phyloP scores from a whole-genome alignment of 1,139 yeast species.

The Candida tropicalis region DNA sequence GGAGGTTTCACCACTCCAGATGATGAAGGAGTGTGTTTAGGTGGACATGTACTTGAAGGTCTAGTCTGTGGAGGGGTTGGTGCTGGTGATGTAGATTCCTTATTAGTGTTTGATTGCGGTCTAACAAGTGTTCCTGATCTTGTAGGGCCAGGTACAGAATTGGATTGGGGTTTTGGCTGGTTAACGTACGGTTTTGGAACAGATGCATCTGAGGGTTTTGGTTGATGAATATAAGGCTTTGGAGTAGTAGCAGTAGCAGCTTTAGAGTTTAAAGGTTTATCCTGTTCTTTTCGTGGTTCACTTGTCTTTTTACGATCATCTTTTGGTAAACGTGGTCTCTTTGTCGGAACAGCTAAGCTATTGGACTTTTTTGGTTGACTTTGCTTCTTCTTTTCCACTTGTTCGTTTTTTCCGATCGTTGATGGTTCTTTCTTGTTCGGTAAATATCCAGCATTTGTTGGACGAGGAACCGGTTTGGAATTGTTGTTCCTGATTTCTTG shows the following conservation, averaged over 20 bases:
- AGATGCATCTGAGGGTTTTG: not conserved
- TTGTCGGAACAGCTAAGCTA: slow-evolving; percentile 2
- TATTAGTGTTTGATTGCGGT: slow-evolving; percentile 2
- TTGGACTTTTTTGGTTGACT: not conserved
- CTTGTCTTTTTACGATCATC: no score
- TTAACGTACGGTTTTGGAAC: not conserved
- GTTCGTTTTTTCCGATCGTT: no score
- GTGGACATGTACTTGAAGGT: no score
- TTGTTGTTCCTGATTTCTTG: slow-evolving; percentile 1
- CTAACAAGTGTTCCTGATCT: slow-evolving; percentile 9
- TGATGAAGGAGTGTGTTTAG: slow-evolving; percentile 17
- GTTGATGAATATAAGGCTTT: not conserved
- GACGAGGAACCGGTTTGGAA: slow-evolving; percentile 2
- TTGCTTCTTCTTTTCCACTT: not conserved
- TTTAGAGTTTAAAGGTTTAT: no score
- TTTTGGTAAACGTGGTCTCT: not conserved
- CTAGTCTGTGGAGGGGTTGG: no score
- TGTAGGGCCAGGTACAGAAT: slow-evolving; percentile 6
- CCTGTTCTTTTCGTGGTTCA: no score
- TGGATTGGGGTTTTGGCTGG: slow-evolving; percentile 4
- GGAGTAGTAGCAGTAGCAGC: not conserved
- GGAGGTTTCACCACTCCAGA: slow-evolving; percentile 22
- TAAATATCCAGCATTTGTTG: slow-evolving; percentile 8
- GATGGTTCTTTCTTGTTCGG: slow-evolving; percentile 1
- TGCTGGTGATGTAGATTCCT: slow-evolving; percentile 8